These are phyloP conservation scores for Candida oleophila DNA, from an alignment of 805 yeast species.

Conservation along the genomic window DNA sequence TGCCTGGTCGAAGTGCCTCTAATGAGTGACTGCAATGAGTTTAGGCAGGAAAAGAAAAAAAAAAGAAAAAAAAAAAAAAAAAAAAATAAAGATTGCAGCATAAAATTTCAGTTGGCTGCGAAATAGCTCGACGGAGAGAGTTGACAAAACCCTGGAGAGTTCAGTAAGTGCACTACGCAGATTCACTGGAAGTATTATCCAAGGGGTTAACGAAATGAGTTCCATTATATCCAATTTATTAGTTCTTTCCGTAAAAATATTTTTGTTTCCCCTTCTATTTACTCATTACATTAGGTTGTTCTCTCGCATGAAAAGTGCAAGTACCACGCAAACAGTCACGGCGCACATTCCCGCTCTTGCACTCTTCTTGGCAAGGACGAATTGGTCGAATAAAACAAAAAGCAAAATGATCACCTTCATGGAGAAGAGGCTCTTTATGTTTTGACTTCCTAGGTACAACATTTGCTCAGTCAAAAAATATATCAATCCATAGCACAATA, in stretches of 20 bases:
- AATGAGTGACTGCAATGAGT: too few relatives aligned
- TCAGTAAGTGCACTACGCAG: too few relatives aligned
- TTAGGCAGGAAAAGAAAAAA: neutral
- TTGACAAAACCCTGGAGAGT: too few relatives aligned
- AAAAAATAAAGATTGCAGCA: slow-evolving; percentile 1
- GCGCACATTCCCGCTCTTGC: neutral
- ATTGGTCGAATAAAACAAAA: neutral
- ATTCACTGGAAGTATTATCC: too few relatives aligned
- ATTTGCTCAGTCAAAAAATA: neutral
- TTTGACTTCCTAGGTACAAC: neutral
- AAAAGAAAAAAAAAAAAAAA: neutral
- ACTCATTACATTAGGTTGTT: neutral
- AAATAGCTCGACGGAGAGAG: too few relatives aligned
- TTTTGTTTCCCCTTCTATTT: neutral
- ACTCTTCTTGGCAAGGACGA: neutral
- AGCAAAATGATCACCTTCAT: neutral
- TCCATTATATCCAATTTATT: too few relatives aligned
- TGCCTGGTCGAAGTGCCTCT: too few relatives aligned
- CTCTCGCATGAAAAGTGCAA: neutral
- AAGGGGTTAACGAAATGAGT: too few relatives aligned
- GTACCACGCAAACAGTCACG: neutral
- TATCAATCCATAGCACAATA: too few relatives aligned
- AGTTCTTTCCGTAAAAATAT: too few relatives aligned
- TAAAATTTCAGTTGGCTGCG: slow-evolving; percentile 3
- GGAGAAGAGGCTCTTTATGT: neutral